These are phyloP conservation scores for Byssoonygena ceratinophila DNA, from an alignment of 2,329 filamentous ascomycete species.

Conservation along the genomic window DNA sequence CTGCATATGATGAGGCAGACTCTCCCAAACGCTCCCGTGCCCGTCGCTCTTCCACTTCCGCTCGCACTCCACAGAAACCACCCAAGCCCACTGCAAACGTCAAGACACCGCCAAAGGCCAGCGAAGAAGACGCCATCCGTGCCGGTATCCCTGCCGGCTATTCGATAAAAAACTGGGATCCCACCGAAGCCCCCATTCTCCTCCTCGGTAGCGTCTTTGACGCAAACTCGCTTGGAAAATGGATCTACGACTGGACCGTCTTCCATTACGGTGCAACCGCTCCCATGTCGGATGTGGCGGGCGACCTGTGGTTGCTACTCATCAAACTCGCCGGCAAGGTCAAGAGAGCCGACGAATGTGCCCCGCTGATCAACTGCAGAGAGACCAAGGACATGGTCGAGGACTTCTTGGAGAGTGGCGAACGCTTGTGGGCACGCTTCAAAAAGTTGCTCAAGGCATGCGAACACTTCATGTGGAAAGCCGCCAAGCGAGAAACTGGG, in stretches of 20 bases:
- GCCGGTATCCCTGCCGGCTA: slow-evolving; percentile 75
- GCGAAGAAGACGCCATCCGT: slow-evolving; percentile 53
- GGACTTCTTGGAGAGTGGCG: slow-evolving; percentile 81
- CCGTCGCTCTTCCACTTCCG: slow-evolving; percentile 46
- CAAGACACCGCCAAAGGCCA: slow-evolving; percentile 43
- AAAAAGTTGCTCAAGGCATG: slow-evolving; percentile 79
- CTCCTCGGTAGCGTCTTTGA: slow-evolving; percentile 93
- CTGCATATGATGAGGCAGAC: slow-evolving; percentile 44
- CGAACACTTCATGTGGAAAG: slow-evolving; percentile 90
- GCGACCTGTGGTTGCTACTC: slow-evolving; percentile 86
- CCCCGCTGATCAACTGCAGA: slow-evolving; percentile 57
- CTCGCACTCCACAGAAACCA: slow-evolving; percentile 35
- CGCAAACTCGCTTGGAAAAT: slow-evolving; percentile 93
- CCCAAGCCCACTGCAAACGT: slow-evolving; percentile 26
- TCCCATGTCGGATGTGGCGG: slow-evolving; percentile 80
- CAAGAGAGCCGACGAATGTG: slow-evolving; percentile 73
- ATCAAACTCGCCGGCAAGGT: slow-evolving; percentile 91
- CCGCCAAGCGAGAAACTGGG: slow-evolving; percentile 58
- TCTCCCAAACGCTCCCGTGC: slow-evolving; percentile 40
- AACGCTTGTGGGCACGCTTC: slow-evolving; percentile 75
- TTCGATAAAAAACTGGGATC: slow-evolving; percentile 97
- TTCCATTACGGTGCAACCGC: slow-evolving; percentile 73
- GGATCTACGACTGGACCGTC: slow-evolving; percentile 99
- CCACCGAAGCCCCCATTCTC: slow-evolving; percentile 83
- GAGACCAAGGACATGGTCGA: slow-evolving; percentile 73